Evolutionary conservation across 805 yeast species (phyloP).

Genomic region (Maudiozyma turicensis): DNA sequence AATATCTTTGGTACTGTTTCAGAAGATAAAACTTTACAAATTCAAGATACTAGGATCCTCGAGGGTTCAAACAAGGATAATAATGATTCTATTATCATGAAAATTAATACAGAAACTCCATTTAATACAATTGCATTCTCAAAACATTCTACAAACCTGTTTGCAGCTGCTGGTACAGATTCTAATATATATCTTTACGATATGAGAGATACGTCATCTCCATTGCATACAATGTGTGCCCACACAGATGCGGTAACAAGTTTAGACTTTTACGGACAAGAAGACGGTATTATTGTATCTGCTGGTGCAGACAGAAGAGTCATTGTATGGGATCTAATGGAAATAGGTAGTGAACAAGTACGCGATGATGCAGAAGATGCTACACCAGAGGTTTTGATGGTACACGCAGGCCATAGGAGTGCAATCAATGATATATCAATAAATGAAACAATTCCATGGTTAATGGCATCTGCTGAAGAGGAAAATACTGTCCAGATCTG

Average conservation of each 20-base stretch:
- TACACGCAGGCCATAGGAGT: slow-evolving; percentile 88
- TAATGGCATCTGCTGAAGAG: slow-evolving; percentile 48
- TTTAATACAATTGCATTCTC: slow-evolving; percentile 63
- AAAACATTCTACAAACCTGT: slow-evolving; percentile 45
- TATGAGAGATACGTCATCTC: slow-evolving; percentile 38
- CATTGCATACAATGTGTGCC: slow-evolving; percentile 67
- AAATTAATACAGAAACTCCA: slow-evolving; percentile 28
- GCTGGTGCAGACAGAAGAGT: slow-evolving; percentile 71
- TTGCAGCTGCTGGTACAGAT: slow-evolving; percentile 64
- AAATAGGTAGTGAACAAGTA: slow-evolving; percentile 74
- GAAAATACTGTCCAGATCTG: slow-evolving; percentile 39
- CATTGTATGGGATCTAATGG: slow-evolving; percentile 69
- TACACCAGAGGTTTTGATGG: slow-evolving; percentile 77
- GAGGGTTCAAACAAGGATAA: slow-evolving; percentile 4
- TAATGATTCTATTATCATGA: slow-evolving; percentile 14
- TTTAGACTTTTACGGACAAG: slow-evolving; percentile 67
- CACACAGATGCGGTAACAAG: slow-evolving; percentile 66
- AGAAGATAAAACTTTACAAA: slow-evolving; percentile 49
- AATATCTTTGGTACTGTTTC: slow-evolving; percentile 61
- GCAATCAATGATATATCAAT: slow-evolving; percentile 64
- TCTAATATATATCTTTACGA: slow-evolving; percentile 60
- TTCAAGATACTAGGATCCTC: slow-evolving; percentile 43
- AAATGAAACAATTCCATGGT: slow-evolving; percentile 64
- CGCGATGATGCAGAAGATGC: slow-evolving; percentile 90
- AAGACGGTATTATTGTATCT: slow-evolving; percentile 69